Evolutionary conservation across 345 rosid genomes (phyloP), one percentile per base, ranked within the genome.

Genomic region (Passiflora organensis): DNA sequence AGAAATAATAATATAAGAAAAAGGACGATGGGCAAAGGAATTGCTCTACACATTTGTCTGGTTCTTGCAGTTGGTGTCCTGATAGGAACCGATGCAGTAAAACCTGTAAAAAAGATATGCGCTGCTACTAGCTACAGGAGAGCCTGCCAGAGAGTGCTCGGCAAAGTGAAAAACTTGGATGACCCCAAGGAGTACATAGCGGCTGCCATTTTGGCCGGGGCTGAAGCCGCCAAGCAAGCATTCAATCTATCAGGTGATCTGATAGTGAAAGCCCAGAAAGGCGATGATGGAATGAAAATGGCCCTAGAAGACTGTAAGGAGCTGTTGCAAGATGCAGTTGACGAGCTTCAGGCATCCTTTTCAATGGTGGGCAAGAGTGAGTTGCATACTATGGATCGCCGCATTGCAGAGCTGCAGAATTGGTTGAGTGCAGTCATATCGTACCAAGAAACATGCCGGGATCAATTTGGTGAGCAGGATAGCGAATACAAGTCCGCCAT

Each of bases 241-340:
- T 42, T 61, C 32, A 51, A 61, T 11, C 42, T 61, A 20, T 18
- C 50, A 14, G 28, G 25, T 0, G 57, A 43, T 14, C 6, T 61
- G 6, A 14, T 43, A 28, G 58, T 28, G 1, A 43, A 61, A 32
- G 57, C 57, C 32, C 34, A 28, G 34, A 3, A 28, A 8, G 34
- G 5, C 34, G 3, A 28, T 2, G 34, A n/a, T n/a, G n/a, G 63
- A 1, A n/a, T 47, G 6, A 58, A 58, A n/a, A 37, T 51, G 25
- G 60, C 69, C 6, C 19, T 69, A 18, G 54, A 48, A 2, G 74
- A 69, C 44, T 69, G 74, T 36, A 41, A 70, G 32, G 64, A 39
- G 22, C n/a, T 70, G 24, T 18, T 64, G 39, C 34, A 53, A 0
- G 37, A 58, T 12, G 74, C 69, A 15, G 1, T 24, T 14, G 46